A percentile compares a stretch with the other conserved stretches of the same genome.
Conservation (phyloP, 2,329 filamentous ascomycete species). For the Sarocladiaceae sp. region DNA sequence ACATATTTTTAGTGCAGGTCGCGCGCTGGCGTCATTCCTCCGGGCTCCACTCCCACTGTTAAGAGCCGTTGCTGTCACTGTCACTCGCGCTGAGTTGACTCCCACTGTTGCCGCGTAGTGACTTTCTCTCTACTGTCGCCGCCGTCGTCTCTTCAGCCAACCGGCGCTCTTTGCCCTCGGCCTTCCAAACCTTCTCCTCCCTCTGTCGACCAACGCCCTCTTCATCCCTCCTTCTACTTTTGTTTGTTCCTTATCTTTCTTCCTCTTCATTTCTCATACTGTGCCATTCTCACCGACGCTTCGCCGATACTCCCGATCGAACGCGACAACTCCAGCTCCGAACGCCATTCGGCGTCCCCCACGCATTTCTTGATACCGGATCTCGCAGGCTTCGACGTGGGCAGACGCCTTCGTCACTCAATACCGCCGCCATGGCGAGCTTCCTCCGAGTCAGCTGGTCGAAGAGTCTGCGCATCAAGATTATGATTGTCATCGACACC, state of each 20-base stretch:
- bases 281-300: constrained; percentile 14
- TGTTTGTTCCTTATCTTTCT: not conserved
- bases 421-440: constrained; percentile 21
- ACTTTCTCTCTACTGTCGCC: not conserved
- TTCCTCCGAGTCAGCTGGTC: constrained; percentile 70
- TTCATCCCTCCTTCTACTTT: not conserved
- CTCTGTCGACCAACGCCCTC: not conserved
- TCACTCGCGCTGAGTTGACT: no score
- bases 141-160: not conserved
- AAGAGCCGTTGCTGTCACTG: no score
- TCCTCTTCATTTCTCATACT: constrained; percentile 5
- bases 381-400: not conserved
- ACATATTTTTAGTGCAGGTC: not conserved
- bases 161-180: not conserved
- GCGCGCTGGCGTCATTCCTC: not conserved
- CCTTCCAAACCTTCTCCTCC: constrained; percentile 3
- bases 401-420: not conserved
- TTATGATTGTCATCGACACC: constrained; percentile 87
- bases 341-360: not conserved
- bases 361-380: not conserved
- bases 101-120: no score
- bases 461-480: constrained; percentile 86
- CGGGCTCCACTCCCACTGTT: not conserved
- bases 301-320: not conserved
- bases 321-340: not conserved